Evolutionary conservation across 257 asterid species (phyloP), one percentile per base, ranked within the genome.

Genomic region (Thymus mandschuricus): DNA sequence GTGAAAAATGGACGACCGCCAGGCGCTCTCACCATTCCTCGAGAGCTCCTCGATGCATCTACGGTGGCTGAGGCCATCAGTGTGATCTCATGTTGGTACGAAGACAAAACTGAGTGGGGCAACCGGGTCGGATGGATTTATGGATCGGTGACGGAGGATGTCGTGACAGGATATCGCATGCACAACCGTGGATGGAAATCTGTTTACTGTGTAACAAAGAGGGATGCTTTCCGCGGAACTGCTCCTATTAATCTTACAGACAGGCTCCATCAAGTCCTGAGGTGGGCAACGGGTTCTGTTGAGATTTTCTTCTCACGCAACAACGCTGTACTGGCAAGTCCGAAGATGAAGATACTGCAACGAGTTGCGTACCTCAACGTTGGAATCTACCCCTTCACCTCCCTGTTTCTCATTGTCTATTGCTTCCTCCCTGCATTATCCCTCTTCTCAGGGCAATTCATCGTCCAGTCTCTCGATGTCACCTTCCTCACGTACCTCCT

Each of bases 101-200:
- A 91, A 72, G 97, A 91, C 68, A 91, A 91, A 80, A 89, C 97
- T 0, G 97, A 91, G 75, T 91, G 97, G 97, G 97, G 97, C 4
- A 82, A 85, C 40, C 86, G 96, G 15, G 97, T 91, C 1, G 97
- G 97, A 60, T 91, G 97, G 97, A 91, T 89, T 78, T 91, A 91
- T 1, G 97, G 96, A 10, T 90, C 96, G 0, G 96, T 90, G 29
- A 90, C 96, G 0, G 96, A 90, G 75, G 97, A 90, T 38, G 96
- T 91, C 80, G 96, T 91, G 68, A 91, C 97, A 0, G 97, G 97
- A 1, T 91, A 91, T 66, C 59, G 97, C 31, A 91, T 91, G 97
- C 97, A 91, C 66, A 91, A 91, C 58, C 84, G 97, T 0, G 97
- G 97, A 9, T 91, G 97, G 97, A 87, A 73, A 74, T 91, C 96